These are phyloP conservation scores for Arthrobotrys conoides DNA, from an alignment of 2,329 filamentous ascomycete species.

Conservation along the genomic window DNA sequence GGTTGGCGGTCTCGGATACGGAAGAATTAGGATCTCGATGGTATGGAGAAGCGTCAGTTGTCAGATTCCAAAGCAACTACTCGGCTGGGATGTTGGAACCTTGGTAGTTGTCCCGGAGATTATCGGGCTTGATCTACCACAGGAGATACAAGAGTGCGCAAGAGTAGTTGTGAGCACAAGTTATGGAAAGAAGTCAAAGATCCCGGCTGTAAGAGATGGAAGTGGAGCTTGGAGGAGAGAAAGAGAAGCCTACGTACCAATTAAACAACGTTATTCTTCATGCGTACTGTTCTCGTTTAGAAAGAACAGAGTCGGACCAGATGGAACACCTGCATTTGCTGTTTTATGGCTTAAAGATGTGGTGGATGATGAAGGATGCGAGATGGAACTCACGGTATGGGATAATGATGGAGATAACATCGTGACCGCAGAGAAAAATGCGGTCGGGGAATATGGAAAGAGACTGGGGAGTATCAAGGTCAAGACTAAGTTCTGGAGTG, in stretches of 20 bases:
- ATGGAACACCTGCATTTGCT: conserved; percentile 75
- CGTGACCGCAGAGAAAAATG: conserved; percentile 71
- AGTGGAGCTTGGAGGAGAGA: conserved; percentile 22
- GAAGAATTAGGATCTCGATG: conserved; percentile 78
- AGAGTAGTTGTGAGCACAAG: conserved; percentile 28
- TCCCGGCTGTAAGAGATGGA: conserved; percentile 12
- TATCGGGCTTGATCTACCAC: conserved; percentile 24
- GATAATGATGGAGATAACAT: conserved; percentile 72
- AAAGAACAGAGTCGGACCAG: conserved; percentile 71
- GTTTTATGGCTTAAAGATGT: conserved; percentile 80
- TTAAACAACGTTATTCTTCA: conserved; percentile 75
- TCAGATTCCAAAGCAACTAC: conserved; percentile 69
- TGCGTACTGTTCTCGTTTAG: conserved; percentile 74
- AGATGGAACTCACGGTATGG: conserved; percentile 75
- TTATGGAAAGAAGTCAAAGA: conserved; percentile 29
- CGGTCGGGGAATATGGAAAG: conserved; percentile 71
- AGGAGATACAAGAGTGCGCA: conserved; percentile 28
- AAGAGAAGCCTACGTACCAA: conserved; percentile 68
- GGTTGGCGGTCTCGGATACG: conserved; percentile 80
- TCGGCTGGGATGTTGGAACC: conserved; percentile 81
- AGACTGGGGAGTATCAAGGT: conserved; percentile 74
- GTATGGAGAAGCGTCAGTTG: conserved; percentile 80
- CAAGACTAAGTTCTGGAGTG: conserved; percentile 74
- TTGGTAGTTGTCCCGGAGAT: conserved; percentile 68
- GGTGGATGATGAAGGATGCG: conserved; percentile 76